Percentiles rank a stretch among this genome's conserved stretches.
Evolutionary conservation across 2,329 filamentous ascomycete species (phyloP).

Genomic region (Zymoseptoria tritici): DNA sequence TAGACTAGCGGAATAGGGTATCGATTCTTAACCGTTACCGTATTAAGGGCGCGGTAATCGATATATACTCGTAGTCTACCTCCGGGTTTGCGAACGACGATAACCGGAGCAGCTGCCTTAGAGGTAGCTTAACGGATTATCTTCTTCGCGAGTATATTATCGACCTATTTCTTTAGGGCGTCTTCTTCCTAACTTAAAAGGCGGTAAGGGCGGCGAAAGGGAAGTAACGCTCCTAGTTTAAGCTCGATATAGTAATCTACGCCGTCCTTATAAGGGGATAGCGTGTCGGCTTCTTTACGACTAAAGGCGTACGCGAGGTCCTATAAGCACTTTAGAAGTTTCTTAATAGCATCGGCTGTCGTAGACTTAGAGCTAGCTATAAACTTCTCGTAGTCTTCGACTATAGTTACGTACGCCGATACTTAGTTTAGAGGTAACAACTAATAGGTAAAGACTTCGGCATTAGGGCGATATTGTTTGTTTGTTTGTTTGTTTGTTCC

Average conservation of each 20-base stretch:
- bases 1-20: too few relatives aligned
- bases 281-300: not conserved
- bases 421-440: too few relatives aligned
- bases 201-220: not conserved
- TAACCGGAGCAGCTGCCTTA: not conserved
- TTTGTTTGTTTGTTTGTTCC: too few relatives aligned
- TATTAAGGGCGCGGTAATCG: constrained; percentile 1
- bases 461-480: too few relatives aligned
- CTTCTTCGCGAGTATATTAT: too few relatives aligned
- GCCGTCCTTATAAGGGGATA: not conserved
- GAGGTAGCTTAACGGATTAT: not conserved
- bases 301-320: not conserved
- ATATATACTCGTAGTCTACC: not conserved
- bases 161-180: too few relatives aligned
- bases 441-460: too few relatives aligned
- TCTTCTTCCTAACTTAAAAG: not conserved
- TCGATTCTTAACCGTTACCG: constrained; percentile 2
- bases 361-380: not conserved
- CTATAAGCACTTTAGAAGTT: not conserved
- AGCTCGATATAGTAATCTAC: not conserved
- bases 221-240: not conserved
- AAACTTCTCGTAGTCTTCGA: too few relatives aligned
- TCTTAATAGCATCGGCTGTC: not conserved
- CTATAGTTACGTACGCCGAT: too few relatives aligned
- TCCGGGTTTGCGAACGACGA: constrained; percentile 1